These are phyloP conservation scores for Ceriops tagal DNA, from an alignment of 345 rosid genomes.

Conservation along the genomic window DNA sequence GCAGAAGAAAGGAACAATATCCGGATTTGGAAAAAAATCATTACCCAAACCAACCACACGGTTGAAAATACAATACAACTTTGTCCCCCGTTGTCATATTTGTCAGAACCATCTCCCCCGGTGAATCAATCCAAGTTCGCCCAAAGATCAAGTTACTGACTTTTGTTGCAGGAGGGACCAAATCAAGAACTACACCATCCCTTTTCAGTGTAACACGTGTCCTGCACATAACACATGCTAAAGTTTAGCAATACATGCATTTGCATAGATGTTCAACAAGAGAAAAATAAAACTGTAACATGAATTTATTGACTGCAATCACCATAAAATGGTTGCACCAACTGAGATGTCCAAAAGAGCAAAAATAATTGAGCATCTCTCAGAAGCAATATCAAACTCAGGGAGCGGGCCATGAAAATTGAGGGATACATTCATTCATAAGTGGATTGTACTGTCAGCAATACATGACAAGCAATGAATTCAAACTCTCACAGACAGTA, in stretches of 20 bases:
- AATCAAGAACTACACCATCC: conserved; percentile 66
- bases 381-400: too few relatives aligned
- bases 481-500: too few relatives aligned
- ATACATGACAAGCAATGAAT: too few relatives aligned
- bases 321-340: too few relatives aligned
- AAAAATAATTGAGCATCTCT: too few relatives aligned
- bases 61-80: conserved; percentile 74
- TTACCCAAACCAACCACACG: conserved; percentile 87
- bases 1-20: neutral
- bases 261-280: neutral
- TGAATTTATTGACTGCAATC: too few relatives aligned
- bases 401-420: too few relatives aligned
- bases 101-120: conserved; percentile 77
- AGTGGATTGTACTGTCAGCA: too few relatives aligned
- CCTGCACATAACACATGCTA: conserved; percentile 36
- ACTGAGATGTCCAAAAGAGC: too few relatives aligned
- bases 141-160: conserved; percentile 78
- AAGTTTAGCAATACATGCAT: conserved; percentile 1
- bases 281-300: neutral
- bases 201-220: conserved; percentile 71
- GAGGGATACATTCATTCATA: too few relatives aligned
- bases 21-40: conserved; percentile 8
- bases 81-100: conserved; percentile 74
- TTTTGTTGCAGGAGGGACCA: conserved; percentile 78
- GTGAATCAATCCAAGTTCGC: conserved; percentile 74